Conservation (phyloP, 2,329 filamentous ascomycete genomes). For the Paracoccidioides lutzii region DNA sequence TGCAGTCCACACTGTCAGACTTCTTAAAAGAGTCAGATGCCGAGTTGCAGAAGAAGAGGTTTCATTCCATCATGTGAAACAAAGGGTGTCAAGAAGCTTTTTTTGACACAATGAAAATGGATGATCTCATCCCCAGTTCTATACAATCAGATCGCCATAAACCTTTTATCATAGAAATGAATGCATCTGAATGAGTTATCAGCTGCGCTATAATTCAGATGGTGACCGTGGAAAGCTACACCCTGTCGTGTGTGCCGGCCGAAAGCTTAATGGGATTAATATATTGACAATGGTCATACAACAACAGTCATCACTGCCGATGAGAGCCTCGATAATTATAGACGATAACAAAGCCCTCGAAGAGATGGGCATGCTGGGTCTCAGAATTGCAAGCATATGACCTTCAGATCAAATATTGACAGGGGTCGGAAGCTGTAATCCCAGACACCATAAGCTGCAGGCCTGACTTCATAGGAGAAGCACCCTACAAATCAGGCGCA, state of each 20-base stretch:
- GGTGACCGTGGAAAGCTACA: not conserved
- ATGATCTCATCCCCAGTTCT: not conserved
- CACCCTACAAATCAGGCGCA: not conserved
- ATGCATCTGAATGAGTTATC: conserved; percentile 1
- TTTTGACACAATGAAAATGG: not conserved
- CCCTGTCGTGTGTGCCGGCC: not conserved
- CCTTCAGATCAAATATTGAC: not conserved
- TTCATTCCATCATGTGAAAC: not conserved
- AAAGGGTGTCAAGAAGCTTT: not conserved
- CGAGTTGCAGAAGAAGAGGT: not conserved
- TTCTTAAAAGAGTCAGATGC: not conserved
- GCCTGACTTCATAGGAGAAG: not conserved
- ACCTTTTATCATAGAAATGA: not conserved
- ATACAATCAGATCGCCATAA: not conserved
- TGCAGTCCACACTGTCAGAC: not conserved
- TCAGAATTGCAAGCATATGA: not conserved
- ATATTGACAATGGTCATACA: conserved; percentile 3
- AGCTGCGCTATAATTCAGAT: not conserved
- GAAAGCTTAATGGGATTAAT: conserved; percentile 1
- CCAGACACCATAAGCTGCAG: not conserved
- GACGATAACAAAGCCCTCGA: not conserved
- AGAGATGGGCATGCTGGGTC: not conserved
- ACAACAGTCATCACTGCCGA: conserved; percentile 3
- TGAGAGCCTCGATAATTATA: not conserved
- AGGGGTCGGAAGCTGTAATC: not conserved